phyloP scores from a whole-genome alignment of 148 eudicot genomes.

The Amaranthus palmeri region DNA sequence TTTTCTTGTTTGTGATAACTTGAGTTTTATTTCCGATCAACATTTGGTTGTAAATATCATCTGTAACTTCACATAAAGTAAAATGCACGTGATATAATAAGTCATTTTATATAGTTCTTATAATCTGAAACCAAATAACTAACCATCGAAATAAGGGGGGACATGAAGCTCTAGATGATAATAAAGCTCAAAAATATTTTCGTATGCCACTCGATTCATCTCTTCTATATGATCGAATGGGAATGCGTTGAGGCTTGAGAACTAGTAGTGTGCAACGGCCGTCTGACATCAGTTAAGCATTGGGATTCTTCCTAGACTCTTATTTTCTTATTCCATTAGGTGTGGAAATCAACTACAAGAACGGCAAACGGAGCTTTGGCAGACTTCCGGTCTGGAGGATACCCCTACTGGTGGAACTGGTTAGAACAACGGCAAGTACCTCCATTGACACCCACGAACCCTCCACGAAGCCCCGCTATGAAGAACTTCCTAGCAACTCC shows the following conservation, averaged over 20 bases:
- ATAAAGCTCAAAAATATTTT: neutral
- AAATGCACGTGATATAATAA: no score
- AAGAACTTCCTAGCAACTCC: conserved; percentile 47
- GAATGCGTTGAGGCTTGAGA: neutral
- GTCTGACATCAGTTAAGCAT: neutral
- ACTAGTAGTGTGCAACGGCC: neutral
- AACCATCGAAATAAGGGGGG: no score
- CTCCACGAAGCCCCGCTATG: conserved; percentile 36
- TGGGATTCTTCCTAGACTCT: neutral
- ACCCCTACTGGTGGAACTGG: conserved; percentile 99
- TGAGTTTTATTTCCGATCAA: neutral
- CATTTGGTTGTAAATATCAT: no score
- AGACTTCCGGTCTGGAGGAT: conserved; percentile 62
- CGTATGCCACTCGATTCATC: no score
- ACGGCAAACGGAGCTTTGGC: conserved; percentile 43
- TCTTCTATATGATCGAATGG: neutral
- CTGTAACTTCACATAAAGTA: no score
- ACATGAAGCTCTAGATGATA: neutral
- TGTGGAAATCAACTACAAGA: conserved; percentile 61
- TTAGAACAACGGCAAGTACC: conserved; percentile 56
- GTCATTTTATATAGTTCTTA: no score
- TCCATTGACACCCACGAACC: conserved; percentile 29
- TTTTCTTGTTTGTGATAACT: neutral
- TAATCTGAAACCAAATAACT: no score
- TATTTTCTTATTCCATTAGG: conserved; percentile 28